phyloP scores from a whole-genome alignment of 2,329 filamentous ascomycete genomes.

The Aspergillus pseudotamarii region DNA sequence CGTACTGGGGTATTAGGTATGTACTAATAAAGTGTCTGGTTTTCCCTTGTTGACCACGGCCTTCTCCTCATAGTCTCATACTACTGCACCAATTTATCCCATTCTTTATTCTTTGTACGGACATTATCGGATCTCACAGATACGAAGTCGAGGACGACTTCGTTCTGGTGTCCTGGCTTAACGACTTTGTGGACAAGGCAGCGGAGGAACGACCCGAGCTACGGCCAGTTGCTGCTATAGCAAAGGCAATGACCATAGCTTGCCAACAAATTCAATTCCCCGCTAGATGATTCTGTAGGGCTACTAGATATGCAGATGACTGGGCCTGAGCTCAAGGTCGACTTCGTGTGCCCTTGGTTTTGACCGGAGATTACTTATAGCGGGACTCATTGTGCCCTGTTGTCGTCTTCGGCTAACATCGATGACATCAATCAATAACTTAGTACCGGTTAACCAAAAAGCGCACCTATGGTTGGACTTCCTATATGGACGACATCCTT shows the following conservation, averaged over 20 bases:
- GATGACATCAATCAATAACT: too few species aligned
- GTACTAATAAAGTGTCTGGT: not conserved
- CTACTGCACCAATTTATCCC: slow-evolving; percentile 20
- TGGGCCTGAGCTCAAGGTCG: not conserved
- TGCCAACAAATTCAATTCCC: not conserved
- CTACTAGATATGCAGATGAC: not conserved
- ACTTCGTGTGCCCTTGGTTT: not conserved
- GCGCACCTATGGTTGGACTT: too few species aligned
- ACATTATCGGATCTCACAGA: slow-evolving; percentile 15
- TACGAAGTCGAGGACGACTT: slow-evolving; percentile 10
- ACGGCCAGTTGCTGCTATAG: not conserved
- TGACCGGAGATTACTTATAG: not conserved
- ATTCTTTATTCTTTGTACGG: slow-evolving; percentile 15
- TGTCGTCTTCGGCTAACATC: too few species aligned
- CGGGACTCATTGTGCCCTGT: too few species aligned
- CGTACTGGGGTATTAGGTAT: slow-evolving; percentile 14
- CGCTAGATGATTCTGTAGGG: not conserved
- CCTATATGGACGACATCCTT: too few species aligned
- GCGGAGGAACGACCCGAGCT: slow-evolving; percentile 15
- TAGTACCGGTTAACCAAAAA: too few species aligned
- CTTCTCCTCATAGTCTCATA: slow-evolving; percentile 9
- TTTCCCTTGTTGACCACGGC: not conserved
- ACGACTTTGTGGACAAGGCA: slow-evolving; percentile 11
- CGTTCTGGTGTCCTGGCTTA: slow-evolving; percentile 12
- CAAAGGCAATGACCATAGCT: not conserved